Base-by-base conservation (phyloP, 345 rosid genomes). In the Salix koriyanagi region DNA sequence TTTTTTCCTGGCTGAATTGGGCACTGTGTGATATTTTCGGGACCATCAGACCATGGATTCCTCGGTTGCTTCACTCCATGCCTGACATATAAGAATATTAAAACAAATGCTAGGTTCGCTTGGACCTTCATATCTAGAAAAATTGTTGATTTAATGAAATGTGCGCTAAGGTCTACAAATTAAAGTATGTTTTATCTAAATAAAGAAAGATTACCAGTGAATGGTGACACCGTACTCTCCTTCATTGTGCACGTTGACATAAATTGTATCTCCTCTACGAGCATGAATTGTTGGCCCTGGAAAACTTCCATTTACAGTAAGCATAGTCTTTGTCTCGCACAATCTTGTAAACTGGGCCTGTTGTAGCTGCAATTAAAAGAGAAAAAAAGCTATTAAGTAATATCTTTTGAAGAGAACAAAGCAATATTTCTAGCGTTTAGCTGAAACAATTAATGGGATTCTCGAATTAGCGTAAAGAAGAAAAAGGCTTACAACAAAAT, bases 1-100 rank as follows among this genome's bases (percentile, higher is more conserved):
- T 84, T 87, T 6, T 61, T 82, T 75, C 98, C 98, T 0, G 95
- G 89, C 82, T 44, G 88, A 73, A 94, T 91, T 18, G 98, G 98
- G 73, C 97, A 94, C 60, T 91, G 98, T 0, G 97, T 94, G 73
- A 94, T 85, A 72, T 82, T 87, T 76, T 87, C 95, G 8, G 97
- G 97, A 18, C 98, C 98, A 75, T 94, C 98, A 1, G 92, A 96
- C 98, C 98, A 94, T 42, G 98, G 98, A 77, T 94, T 91, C 34
- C 95, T 76, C 16, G 82, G 74, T 67, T 89, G 94, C 74, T 79
- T 84, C 68, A 94, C 12, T 26, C 98, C 98, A 75, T 94, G 97
- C 95, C 74, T 76, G 66, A 13, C 19, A 50, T 54, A 26, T 46
- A 5, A 70, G 39, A 13, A 14, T 12, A 26, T 70, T 44, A 3